Percentiles rank a stretch among this genome's conserved stretches.
phyloP scores from a whole-genome alignment of 2,329 filamentous ascomycete species.

The Fusarium sambucinum region DNA sequence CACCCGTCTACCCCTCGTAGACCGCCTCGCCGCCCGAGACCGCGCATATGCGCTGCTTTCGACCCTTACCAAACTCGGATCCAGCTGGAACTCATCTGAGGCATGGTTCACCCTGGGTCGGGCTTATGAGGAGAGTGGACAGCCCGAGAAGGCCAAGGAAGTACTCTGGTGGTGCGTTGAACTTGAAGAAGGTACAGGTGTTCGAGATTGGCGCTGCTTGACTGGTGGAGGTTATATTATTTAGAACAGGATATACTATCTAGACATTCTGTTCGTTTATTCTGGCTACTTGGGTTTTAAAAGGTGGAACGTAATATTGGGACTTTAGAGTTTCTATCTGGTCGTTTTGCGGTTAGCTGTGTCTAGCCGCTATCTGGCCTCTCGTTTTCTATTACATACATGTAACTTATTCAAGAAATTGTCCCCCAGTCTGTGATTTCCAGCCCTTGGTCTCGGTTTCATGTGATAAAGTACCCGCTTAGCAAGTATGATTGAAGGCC shows the following conservation, averaged over 20 bases:
- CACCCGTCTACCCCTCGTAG: constrained; percentile 76
- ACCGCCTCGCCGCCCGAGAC: constrained; percentile 89
- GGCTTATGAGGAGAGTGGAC: constrained; percentile 88
- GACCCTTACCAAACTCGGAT: constrained; percentile 84
- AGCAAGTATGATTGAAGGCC: not conserved
- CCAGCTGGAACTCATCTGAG: constrained; percentile 90
- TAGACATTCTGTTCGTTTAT: not conserved
- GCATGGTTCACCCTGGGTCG: constrained; percentile 92
- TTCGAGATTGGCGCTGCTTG: constrained; percentile 82
- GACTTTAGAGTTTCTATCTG: constrained; percentile 1
- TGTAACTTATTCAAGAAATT: not conserved
- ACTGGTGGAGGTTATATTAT: constrained; percentile 74
- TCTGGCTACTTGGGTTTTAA: constrained; percentile 5
- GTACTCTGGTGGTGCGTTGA: constrained; percentile 98
- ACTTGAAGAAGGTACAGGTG: constrained; percentile 84
- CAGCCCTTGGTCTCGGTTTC: no score
- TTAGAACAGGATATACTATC: constrained; percentile 30
- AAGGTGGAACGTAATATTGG: constrained; percentile 10
- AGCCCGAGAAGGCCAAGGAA: constrained; percentile 88
- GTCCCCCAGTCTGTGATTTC: not conserved
- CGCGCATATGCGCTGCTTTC: constrained; percentile 87
- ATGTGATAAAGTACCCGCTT: not conserved
- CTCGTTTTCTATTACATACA: constrained; percentile 16
- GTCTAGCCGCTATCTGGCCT: not conserved
- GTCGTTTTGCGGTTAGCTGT: not conserved